A percentile compares a stretch with the other conserved stretches of the same genome.
These are phyloP conservation scores for Grigorovia transvaalensis DNA, from an alignment of 805 yeast genomes.

Conservation along the genomic window DNA sequence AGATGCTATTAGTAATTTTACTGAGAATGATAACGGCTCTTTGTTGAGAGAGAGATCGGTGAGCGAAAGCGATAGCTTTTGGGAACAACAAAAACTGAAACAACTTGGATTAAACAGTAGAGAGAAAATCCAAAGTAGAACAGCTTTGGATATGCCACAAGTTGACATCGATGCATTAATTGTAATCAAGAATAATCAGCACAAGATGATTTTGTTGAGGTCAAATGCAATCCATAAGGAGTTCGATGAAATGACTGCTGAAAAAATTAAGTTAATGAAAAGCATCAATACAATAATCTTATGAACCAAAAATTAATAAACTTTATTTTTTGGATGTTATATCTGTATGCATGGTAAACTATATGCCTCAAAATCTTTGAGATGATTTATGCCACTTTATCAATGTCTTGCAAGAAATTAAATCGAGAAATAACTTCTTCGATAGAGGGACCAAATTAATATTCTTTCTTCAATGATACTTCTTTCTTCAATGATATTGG, in stretches of 20 bases:
- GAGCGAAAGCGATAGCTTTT: neutral
- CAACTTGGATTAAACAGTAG: constrained; percentile 4
- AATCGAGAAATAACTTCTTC: too few species aligned
- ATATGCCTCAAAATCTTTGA: too few species aligned
- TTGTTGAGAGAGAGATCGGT: neutral
- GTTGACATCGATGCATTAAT: neutral
- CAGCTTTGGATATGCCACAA: neutral
- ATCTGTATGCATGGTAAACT: too few species aligned
- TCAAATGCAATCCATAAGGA: neutral
- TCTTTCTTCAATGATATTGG: constrained; percentile 11
- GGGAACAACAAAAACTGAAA: neutral
- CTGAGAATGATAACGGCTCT: neutral
- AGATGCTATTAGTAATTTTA: constrained; percentile 10
- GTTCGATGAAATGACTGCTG: neutral
- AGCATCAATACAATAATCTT: neutral
- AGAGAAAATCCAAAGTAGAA: constrained; percentile 1
- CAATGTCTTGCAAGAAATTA: too few species aligned
- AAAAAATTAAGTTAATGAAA: neutral
- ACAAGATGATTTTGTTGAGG: neutral
- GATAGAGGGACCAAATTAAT: neutral
- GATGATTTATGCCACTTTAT: too few species aligned
- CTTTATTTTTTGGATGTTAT: too few species aligned
- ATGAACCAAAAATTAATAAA: too few species aligned
- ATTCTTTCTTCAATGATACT: constrained; percentile 4
- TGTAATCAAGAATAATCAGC: neutral